phyloP scores from a whole-genome alignment of 1,284 basidiomycete species.

The Ustilago xerochloae region DNA sequence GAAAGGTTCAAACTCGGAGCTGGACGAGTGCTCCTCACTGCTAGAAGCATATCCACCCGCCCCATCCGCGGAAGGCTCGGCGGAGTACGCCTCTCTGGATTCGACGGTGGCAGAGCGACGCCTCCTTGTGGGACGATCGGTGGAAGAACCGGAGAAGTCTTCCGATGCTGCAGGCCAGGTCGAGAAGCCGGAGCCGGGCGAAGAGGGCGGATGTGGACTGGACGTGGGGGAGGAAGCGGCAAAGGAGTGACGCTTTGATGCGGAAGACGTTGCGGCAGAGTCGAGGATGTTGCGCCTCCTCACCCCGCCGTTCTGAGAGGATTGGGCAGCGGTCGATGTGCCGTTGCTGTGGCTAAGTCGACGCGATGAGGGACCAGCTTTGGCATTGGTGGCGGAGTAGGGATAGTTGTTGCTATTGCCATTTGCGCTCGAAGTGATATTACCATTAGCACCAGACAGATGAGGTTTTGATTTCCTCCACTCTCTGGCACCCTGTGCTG shows the following conservation, averaged over 20 bases:
- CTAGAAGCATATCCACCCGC: slow-evolving; percentile 33
- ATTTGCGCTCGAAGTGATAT: not conserved
- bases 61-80: slow-evolving; percentile 44
- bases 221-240: slow-evolving; percentile 11
- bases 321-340: slow-evolving; percentile 1
- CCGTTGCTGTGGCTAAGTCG: slow-evolving; percentile 14
- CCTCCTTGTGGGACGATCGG: slow-evolving; percentile 26
- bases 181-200: slow-evolving; percentile 11
- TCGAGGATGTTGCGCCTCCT: slow-evolving; percentile 39
- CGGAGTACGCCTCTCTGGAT: slow-evolving; percentile 51
- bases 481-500: slow-evolving; percentile 31
- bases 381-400: slow-evolving; percentile 17
- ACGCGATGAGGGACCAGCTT: slow-evolving; percentile 38
- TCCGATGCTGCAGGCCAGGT: slow-evolving; percentile 7
- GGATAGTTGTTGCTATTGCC: not conserved
- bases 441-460: slow-evolving; percentile 7
- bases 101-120: slow-evolving; percentile 36
- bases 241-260: slow-evolving; percentile 9
- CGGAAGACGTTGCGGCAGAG: slow-evolving; percentile 16
- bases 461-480: slow-evolving; percentile 39
- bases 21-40: slow-evolving; percentile 38
- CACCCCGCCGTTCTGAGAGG: slow-evolving; percentile 6
- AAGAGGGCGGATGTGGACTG: slow-evolving; percentile 31
- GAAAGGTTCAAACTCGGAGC: slow-evolving; percentile 49
- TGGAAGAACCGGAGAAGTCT: slow-evolving; percentile 40